Conservation (phyloP, 2,329 filamentous ascomycete species). For the Lecanosticta acicola region DNA sequence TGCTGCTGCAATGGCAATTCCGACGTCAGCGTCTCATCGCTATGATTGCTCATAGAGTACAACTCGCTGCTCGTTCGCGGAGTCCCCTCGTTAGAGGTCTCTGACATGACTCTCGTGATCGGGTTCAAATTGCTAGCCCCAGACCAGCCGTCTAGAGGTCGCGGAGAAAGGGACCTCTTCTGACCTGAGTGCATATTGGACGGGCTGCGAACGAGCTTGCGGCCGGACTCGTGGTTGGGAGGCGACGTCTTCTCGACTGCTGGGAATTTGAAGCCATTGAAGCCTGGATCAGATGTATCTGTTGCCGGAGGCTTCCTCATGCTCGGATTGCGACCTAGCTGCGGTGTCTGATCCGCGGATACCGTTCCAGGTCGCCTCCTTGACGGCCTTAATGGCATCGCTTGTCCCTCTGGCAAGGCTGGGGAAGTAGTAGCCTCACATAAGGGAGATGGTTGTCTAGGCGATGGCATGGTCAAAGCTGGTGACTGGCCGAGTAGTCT, state of each 20-base stretch:
- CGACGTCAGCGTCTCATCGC: slow-evolving; percentile 84
- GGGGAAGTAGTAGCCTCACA: slow-evolving; percentile 37
- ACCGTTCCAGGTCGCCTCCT: slow-evolving; percentile 26
- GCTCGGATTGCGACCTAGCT: slow-evolving; percentile 20
- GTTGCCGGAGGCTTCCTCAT: slow-evolving; percentile 11
- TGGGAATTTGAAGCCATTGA: slow-evolving; percentile 29
- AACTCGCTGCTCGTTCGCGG: slow-evolving; percentile 91
- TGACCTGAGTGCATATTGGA: slow-evolving; percentile 34
- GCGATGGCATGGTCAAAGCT: slow-evolving; percentile 12
- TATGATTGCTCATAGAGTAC: slow-evolving; percentile 91
- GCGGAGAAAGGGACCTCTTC: slow-evolving; percentile 28
- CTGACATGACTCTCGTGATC: slow-evolving; percentile 66
- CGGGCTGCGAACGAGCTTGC: slow-evolving; percentile 27
- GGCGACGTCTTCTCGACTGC: slow-evolving; percentile 23
- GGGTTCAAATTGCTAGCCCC: slow-evolving; percentile 52
- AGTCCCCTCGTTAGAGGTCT: slow-evolving; percentile 69
- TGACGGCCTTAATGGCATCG: slow-evolving; percentile 19
- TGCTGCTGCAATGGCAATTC: slow-evolving; percentile 60
- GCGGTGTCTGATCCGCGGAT: slow-evolving; percentile 29
- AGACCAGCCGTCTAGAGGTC: slow-evolving; percentile 31
- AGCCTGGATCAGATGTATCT: slow-evolving; percentile 6
- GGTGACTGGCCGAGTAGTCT: slow-evolving; percentile 22
- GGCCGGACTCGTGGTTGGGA: slow-evolving; percentile 7
- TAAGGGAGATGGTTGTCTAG: slow-evolving; percentile 39
- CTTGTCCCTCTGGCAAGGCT: slow-evolving; percentile 11